Evolutionary conservation across 257 asterid species (phyloP).

Genomic region (Ballota nigra): DNA sequence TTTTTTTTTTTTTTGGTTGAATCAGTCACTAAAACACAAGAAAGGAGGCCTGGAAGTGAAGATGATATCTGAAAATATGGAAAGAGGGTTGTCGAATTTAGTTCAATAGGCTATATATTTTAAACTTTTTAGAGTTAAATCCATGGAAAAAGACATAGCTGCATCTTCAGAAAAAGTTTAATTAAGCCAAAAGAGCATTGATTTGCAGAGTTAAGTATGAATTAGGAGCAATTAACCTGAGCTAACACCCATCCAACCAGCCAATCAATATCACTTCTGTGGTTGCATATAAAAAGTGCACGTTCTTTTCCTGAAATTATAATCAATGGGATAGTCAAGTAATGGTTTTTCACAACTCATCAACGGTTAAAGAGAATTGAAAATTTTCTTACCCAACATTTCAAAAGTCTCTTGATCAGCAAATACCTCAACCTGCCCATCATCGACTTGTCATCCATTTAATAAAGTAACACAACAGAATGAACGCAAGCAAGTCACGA

Average conservation of each 20-base stretch:
- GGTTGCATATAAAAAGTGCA: constrained; percentile 74
- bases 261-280: constrained; percentile 83
- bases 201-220: constrained; percentile 10
- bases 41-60: neutral
- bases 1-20: no score
- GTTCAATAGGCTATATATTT: neutral
- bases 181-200: neutral
- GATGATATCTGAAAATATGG: neutral
- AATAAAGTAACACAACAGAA: constrained; percentile 16
- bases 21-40: no score
- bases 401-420: constrained; percentile 58
- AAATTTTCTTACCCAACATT: constrained; percentile 53
- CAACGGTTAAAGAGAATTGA: neutral
- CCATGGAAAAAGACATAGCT: constrained; percentile 3
- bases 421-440: constrained; percentile 61
- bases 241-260: constrained; percentile 85
- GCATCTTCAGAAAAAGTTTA: neutral
- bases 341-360: neutral
- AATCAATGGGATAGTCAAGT: neutral
- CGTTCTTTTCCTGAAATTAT: constrained; percentile 67
- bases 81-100: neutral
- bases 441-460: constrained; percentile 22
- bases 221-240: constrained; percentile 46
- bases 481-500: neutral
- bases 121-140: constrained; percentile 9